These are phyloP conservation scores for Scenedesmus sp. DNA, from an alignment of 163 green algal species.

Conservation along the genomic window DNA sequence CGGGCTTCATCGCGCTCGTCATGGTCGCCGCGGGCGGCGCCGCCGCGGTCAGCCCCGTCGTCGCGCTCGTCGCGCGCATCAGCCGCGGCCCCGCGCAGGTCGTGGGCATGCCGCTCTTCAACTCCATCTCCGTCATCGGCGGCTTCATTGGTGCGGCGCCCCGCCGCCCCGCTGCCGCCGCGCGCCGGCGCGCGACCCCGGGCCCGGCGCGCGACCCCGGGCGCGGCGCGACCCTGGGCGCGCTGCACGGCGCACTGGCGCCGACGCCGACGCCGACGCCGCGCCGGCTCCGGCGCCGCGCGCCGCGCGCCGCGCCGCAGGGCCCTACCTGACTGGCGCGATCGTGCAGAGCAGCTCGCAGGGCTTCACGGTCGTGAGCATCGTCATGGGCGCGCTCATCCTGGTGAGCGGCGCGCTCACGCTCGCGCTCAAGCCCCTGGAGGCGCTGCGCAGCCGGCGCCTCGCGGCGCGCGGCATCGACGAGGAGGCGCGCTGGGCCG, in stretches of 20 bases:
- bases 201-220: too few species aligned
- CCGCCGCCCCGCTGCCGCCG: too few species aligned
- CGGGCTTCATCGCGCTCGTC: conserved; percentile 25
- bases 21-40: conserved; percentile 1
- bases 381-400: conserved; percentile 4
- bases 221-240: too few species aligned
- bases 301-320: too few species aligned
- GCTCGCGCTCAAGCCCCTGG: background rate
- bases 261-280: too few species aligned
- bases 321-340: conserved; percentile 11
- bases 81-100: background rate
- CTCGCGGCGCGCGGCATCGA: background rate
- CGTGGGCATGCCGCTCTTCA: conserved; percentile 34
- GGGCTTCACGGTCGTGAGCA: background rate
- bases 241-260: too few species aligned
- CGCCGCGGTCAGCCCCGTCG: background rate
- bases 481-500: too few species aligned
- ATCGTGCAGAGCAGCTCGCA: background rate
- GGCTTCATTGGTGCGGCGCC: too few species aligned
- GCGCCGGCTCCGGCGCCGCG: too few species aligned
- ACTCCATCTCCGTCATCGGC: conserved; percentile 30
- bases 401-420: background rate
- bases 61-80: too few species aligned
- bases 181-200: too few species aligned
- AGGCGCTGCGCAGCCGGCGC: background rate